phyloP scores from a whole-genome alignment of 192 early-diverging fungal genomes.

The Phlyctochytrium arcticum region DNA sequence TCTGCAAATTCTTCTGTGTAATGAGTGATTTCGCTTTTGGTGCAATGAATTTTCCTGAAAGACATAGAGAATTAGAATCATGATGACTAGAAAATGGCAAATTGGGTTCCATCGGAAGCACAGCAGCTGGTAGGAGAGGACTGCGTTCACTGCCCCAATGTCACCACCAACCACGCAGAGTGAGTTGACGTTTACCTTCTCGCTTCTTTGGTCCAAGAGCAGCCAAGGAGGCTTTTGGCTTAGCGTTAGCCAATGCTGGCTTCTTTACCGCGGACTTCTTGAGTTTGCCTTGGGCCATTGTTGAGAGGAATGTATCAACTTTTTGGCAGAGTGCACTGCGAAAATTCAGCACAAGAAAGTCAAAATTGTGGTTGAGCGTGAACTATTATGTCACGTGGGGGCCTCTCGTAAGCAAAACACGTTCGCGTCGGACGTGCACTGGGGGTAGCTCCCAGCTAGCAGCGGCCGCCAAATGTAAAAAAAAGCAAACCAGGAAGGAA shows the following conservation, averaged over 20 bases:
- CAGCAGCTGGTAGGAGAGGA: no score
- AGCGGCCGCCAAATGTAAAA: not conserved
- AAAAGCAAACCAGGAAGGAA: no score
- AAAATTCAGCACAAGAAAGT: not conserved
- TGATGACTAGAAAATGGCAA: not conserved
- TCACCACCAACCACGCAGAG: no score
- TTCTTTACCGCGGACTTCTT: conserved; percentile 11
- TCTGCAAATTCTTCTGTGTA: conserved; percentile 23
- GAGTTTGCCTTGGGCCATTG: conserved; percentile 24
- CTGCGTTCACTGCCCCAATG: no score
- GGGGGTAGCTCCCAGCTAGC: no score
- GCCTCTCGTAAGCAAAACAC: no score
- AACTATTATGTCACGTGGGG: not conserved
- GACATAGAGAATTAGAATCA: not conserved
- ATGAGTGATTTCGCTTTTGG: conserved; percentile 22
- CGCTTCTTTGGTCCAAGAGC: conserved; percentile 8
- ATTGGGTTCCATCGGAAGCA: not conserved
- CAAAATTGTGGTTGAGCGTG: not conserved
- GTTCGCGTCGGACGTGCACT: no score
- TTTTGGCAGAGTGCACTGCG: not conserved
- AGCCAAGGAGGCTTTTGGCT: not conserved
- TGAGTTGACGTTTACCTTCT: not conserved
- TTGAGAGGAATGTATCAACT: not conserved
- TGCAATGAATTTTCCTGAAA: conserved; percentile 25
- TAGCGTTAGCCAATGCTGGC: not conserved